Evolutionary conservation across 495 filamentous ascomycete genomes (phyloP), one percentile per base, ranked within the genome.

Genomic region (Penicillium cataractarum): DNA sequence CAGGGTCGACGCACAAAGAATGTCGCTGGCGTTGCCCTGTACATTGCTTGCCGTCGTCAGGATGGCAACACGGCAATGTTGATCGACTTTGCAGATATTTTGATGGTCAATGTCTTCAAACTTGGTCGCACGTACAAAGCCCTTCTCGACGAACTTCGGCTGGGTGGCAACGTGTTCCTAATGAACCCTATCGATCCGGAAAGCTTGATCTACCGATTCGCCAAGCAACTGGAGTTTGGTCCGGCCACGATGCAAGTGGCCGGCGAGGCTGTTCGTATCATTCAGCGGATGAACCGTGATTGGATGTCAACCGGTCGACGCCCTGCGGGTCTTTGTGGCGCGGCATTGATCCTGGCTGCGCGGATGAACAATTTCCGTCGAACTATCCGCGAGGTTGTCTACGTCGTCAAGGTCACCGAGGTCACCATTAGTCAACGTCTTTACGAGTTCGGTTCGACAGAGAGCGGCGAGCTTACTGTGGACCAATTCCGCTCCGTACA

Each of bases 361-460:
- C 90, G 96, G 33, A 97, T 97, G 87, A 96, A 97, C 80, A 97
- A 97, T 74, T 98, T 94, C 73, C 88, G 94, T 39, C 89, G 95
- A 21, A 95, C 91, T 0, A 86, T 96, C 6, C 84, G 92, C 27
- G 95, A 99, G 76, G 89, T 98, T 12, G 95, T 98, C 31, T 97
- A 96, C 68, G 87, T 97, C 19, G 96, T 97, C 61, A 97, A 97
- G 66, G 93, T 97, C 31, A 92, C 92, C 10, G 94, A 96, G 66
- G 80, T 89, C 32, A 99, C 95, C 4, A 90, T 99, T 64, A 87
- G 89, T 58, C 90, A 93, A 65, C 91, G 95, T 59, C 82, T 99
- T 35, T 87, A 90, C 26, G 95, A 99, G 67, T 99, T 97, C 71
- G 89, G 89, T 54, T 84, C 85, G 6, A 96, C 93, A 0, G 88